Conservation (phyloP, 352 stramenopile species). For the Pythium aristosporum region DNA sequence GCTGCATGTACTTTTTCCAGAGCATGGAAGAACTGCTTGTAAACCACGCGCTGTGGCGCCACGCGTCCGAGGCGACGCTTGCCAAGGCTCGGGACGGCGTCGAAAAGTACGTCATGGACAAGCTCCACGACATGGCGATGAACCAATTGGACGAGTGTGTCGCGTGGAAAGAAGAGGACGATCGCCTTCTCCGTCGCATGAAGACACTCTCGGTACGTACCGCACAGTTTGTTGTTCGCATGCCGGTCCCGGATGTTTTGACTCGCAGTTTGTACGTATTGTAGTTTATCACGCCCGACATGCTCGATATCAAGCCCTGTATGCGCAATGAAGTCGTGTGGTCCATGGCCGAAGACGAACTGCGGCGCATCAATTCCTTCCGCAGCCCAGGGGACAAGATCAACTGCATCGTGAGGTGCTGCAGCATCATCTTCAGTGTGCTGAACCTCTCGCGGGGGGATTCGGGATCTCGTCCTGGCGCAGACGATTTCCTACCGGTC, state of each 20-base stretch:
- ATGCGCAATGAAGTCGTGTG: conserved; percentile 91
- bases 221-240: not conserved
- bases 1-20: conserved; percentile 73
- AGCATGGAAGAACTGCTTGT: conserved; percentile 61
- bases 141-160: conserved; percentile 63
- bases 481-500: conserved; percentile 91
- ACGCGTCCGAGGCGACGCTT: conserved; percentile 61
- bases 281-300: conserved; percentile 80
- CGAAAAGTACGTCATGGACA: conserved; percentile 93
- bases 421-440: conserved; percentile 89
- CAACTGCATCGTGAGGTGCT: conserved; percentile 86
- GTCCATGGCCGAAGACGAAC: conserved; percentile 86
- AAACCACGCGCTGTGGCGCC: conserved; percentile 60
- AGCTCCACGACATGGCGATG: conserved; percentile 79
- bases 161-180: conserved; percentile 74
- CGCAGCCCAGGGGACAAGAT: conserved; percentile 89
- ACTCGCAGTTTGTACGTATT: conserved; percentile 1
- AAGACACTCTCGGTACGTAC: conserved; percentile 66
- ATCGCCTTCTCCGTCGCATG: conserved; percentile 72
- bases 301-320: conserved; percentile 89
- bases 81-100: conserved; percentile 76
- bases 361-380: conserved; percentile 88
- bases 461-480: conserved; percentile 58
- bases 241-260: not conserved
- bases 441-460: conserved; percentile 79